Evolutionary conservation across 2,329 filamentous ascomycete species (phyloP).

Genomic region (Basipetospora chlamydospora): DNA sequence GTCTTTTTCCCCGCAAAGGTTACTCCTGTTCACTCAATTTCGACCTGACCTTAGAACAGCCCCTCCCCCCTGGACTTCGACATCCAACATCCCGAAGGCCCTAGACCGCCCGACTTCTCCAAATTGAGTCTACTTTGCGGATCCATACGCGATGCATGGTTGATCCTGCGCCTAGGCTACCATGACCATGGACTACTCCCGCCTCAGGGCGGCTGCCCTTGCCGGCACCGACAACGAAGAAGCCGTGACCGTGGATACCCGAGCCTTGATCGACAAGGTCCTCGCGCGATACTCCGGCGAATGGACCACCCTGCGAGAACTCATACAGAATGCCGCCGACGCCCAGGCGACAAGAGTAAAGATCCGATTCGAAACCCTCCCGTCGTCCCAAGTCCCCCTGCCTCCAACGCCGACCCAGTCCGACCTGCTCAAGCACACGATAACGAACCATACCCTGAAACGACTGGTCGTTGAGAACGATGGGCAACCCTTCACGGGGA

Average conservation of each 20-base stretch:
- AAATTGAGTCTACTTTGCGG: no score
- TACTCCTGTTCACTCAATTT: no score
- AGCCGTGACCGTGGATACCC: conserved; percentile 93
- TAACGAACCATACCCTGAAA: conserved; percentile 73
- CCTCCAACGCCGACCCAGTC: conserved; percentile 49
- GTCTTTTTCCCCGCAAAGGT: no score
- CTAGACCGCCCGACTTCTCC: neutral
- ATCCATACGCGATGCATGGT: no score
- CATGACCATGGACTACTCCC: conserved; percentile 54
- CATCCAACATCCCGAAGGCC: neutral
- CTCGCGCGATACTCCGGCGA: conserved; percentile 92
- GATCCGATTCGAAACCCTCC: conserved; percentile 83
- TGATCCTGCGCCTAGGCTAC: neutral
- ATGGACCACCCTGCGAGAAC: conserved; percentile 78
- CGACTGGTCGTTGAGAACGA: conserved; percentile 88
- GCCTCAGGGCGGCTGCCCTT: conserved; percentile 76
- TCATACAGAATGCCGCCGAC: conserved; percentile 97
- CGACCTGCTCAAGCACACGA: conserved; percentile 64
- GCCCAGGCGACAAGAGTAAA: conserved; percentile 80
- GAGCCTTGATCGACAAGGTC: conserved; percentile 94
- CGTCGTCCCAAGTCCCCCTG: conserved; percentile 65
- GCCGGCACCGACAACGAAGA: conserved; percentile 81
- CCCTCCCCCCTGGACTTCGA: no score
- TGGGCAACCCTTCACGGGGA: conserved; percentile 72
- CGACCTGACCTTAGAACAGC: no score